These are phyloP conservation scores for Mariannaea elegans DNA, from an alignment of 2,329 filamentous ascomycete species.

Conservation along the genomic window DNA sequence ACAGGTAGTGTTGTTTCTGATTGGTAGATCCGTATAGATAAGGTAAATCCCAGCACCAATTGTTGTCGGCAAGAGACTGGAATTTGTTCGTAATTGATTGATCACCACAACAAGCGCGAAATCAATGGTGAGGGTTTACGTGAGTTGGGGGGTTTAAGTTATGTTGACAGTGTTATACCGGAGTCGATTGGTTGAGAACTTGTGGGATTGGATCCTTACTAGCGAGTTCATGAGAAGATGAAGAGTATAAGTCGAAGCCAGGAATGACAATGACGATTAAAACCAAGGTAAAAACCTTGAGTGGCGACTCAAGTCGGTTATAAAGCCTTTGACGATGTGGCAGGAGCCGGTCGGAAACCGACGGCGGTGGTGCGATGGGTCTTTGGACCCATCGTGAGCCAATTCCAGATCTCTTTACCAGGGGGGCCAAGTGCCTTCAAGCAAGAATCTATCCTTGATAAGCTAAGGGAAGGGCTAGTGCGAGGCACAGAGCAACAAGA, in stretches of 20 bases:
- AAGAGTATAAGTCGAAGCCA: slow-evolving; percentile 27
- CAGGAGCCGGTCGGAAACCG: slow-evolving; percentile 41
- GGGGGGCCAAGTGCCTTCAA: slow-evolving; percentile 22
- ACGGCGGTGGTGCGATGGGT: slow-evolving; percentile 42
- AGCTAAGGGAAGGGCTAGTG: slow-evolving; percentile 30
- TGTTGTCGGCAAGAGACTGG: slow-evolving; percentile 17
- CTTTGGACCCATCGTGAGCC: slow-evolving; percentile 35
- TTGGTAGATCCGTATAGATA: slow-evolving; percentile 14
- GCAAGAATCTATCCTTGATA: slow-evolving; percentile 29
- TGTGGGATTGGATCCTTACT: slow-evolving; percentile 35
- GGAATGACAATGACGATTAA: slow-evolving; percentile 21
- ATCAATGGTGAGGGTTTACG: slow-evolving; percentile 19
- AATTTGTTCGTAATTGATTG: background rate
- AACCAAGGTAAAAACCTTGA: slow-evolving; percentile 14
- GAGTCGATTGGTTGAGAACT: slow-evolving; percentile 26
- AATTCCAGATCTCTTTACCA: slow-evolving; percentile 39
- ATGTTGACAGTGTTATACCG: slow-evolving; percentile 34
- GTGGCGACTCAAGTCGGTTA: slow-evolving; percentile 40
- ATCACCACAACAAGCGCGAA: slow-evolving; percentile 20
- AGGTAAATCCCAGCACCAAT: slow-evolving; percentile 1
- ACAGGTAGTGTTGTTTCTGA: slow-evolving; percentile 1
- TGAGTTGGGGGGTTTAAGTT: slow-evolving; percentile 23
- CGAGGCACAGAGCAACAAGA: slow-evolving; percentile 30
- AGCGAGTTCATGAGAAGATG: slow-evolving; percentile 40
- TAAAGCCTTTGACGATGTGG: slow-evolving; percentile 37